Percentiles rank a stretch among this genome's conserved stretches.
These are phyloP conservation scores for Dalbergia cochinchinensis DNA, from an alignment of 306 rosid genomes.

Conservation along the genomic window DNA sequence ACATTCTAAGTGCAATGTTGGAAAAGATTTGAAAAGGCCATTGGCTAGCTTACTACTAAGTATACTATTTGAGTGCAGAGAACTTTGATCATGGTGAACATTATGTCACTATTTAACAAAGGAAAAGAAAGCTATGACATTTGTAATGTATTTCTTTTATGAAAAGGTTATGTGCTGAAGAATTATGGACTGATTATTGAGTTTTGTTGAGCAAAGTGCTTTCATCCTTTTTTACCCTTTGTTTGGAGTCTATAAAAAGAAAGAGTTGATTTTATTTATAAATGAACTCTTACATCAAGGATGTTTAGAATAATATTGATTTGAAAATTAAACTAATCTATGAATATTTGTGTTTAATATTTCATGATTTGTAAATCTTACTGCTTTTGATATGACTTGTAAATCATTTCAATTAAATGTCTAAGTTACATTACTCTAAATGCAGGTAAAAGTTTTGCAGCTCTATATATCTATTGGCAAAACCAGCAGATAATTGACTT, in stretches of 20 bases:
- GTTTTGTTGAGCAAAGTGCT: neutral
- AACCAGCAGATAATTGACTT: conserved; percentile 20
- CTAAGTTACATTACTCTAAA: neutral
- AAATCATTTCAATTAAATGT: conserved; percentile 13
- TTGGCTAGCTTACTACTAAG: neutral
- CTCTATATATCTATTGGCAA: neutral
- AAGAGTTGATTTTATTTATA: too few species aligned
- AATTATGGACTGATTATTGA: conserved; percentile 21
- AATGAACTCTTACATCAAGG: neutral
- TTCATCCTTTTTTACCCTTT: neutral
- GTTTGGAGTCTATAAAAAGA: neutral
- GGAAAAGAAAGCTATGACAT: neutral
- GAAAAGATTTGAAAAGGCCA: neutral
- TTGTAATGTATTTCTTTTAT: neutral
- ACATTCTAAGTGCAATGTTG: neutral
- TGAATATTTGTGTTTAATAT: neutral
- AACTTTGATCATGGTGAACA: neutral
- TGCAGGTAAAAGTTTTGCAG: neutral
- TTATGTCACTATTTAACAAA: neutral
- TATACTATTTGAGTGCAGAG: neutral
- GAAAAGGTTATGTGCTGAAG: conserved; percentile 29
- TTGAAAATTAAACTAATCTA: conserved; percentile 1
- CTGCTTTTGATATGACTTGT: neutral
- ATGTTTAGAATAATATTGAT: neutral
- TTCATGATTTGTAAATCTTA: conserved; percentile 4